Conservation (phyloP, 1,139 yeast genomes). For the Yamadazyma sp. region DNA sequence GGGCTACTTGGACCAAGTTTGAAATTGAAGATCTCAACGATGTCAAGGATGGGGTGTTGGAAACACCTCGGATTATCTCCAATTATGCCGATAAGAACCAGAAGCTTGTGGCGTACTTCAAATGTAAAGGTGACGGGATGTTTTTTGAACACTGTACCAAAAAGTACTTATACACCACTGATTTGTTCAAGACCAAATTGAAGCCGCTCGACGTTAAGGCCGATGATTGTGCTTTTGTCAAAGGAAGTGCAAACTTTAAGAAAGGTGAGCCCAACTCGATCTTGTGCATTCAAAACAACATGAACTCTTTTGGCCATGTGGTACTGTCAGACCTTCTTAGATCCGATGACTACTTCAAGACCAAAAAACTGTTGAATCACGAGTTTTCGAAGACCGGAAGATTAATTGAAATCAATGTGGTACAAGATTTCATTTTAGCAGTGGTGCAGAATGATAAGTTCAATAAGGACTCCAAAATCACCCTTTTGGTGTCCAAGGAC, state of each 20-base stretch:
- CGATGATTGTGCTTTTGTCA: conserved; percentile 53
- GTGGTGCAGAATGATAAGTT: conserved; percentile 52
- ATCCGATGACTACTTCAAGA: conserved; percentile 57
- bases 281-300: conserved; percentile 46
- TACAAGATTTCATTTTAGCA: conserved; percentile 53
- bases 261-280: conserved; percentile 44
- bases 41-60: conserved; percentile 11
- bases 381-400: conserved; percentile 31
- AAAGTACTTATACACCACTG: conserved; percentile 48
- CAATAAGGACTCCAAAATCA: conserved; percentile 37
- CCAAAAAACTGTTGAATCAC: conserved; percentile 23
- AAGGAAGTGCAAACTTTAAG: conserved; percentile 38
- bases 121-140: conserved; percentile 31
- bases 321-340: conserved; percentile 41
- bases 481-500: conserved; percentile 59
- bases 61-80: conserved; percentile 26
- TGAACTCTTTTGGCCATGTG: conserved; percentile 45
- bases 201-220: conserved; percentile 32
- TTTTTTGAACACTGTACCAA: conserved; percentile 30
- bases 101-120: conserved; percentile 36
- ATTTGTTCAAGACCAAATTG: conserved; percentile 45
- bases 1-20: conserved; percentile 56
- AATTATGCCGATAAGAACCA: conserved; percentile 42
- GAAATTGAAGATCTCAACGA: conserved; percentile 17
- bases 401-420: conserved; percentile 49